These are phyloP conservation scores for Castanea crenata DNA, from an alignment of 306 rosid genomes.

Conservation along the genomic window DNA sequence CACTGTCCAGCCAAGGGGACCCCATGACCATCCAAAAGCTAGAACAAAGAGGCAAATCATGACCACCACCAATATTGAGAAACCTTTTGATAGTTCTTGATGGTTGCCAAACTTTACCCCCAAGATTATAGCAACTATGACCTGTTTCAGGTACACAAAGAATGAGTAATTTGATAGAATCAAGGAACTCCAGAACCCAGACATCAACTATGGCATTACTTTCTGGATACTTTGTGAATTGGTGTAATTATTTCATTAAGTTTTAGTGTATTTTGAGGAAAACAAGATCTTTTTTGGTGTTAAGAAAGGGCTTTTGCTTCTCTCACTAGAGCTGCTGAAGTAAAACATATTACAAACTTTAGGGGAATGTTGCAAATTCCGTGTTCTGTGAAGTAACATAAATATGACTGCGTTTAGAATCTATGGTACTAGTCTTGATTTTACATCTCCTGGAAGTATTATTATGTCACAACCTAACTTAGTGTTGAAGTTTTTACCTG, in stretches of 20 bases:
- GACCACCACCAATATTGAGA: slow-evolving; percentile 61
- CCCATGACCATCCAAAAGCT: slow-evolving; percentile 84
- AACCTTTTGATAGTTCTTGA: slow-evolving; percentile 51
- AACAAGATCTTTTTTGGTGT: neutral
- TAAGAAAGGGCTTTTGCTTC: neutral
- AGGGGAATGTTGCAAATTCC: neutral
- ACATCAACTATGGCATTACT: neutral
- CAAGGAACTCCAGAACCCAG: neutral
- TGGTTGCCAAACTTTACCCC: slow-evolving; percentile 63
- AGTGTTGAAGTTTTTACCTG: slow-evolving; percentile 50
- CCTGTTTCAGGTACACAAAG: slow-evolving; percentile 40
- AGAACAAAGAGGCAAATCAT: slow-evolving; percentile 79
- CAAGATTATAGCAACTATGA: slow-evolving; percentile 62
- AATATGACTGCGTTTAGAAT: neutral
- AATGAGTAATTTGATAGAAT: neutral
- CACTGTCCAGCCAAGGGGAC: slow-evolving; percentile 74
- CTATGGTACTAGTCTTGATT: neutral
- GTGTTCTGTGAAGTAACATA: neutral
- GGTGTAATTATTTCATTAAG: neutral
- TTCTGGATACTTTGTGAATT: neutral
- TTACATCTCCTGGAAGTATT: neutral
- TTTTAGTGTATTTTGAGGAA: neutral
- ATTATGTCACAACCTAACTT: neutral
- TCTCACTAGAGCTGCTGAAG: neutral
- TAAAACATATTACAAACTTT: neutral